phyloP scores from a whole-genome alignment of 108 stramenopile genomes.

The Chaetoceros muelleri region DNA sequence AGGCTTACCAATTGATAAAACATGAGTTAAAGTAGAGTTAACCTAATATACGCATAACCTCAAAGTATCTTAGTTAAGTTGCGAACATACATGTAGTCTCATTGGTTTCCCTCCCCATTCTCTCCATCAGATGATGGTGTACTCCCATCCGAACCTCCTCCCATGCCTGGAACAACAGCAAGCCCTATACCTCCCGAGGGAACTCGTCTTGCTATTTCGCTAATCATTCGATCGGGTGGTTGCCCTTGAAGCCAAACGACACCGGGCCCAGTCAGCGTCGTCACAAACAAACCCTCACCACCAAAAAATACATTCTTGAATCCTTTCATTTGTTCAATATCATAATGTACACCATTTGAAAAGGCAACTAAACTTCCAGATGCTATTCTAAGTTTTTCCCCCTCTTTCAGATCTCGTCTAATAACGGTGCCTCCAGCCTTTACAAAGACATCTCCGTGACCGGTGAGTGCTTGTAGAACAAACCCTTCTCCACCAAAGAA shows the following conservation, averaged over 20 bases:
- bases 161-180: slow-evolving; percentile 6
- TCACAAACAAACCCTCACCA: slow-evolving; percentile 80
- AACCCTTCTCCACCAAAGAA: slow-evolving; percentile 91
- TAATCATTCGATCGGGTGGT: slow-evolving; percentile 89
- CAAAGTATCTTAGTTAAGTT: no score
- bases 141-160: not conserved
- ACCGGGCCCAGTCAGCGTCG: slow-evolving; percentile 71
- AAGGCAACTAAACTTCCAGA: slow-evolving; percentile 77
- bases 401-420: slow-evolving; percentile 50
- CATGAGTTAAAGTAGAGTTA: no score
- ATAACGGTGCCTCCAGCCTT: slow-evolving; percentile 69
- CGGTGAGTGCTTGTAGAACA: slow-evolving; percentile 69
- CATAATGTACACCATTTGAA: slow-evolving; percentile 55
- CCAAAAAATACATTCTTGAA: slow-evolving; percentile 87
- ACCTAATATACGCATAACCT: no score
- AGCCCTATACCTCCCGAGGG: slow-evolving; percentile 52
- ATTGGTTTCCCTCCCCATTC: no score
- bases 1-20: no score
- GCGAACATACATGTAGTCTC: no score
- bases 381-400: slow-evolving; percentile 66
- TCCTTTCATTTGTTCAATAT: slow-evolving; percentile 70
- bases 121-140: no score
- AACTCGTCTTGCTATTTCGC: slow-evolving; percentile 72
- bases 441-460: slow-evolving; percentile 72
- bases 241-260: slow-evolving; percentile 75